Evolutionary conservation across 177 flowering plant species (phyloP), one percentile per base, ranked within the genome.

Genomic region (Vitis hybrid): DNA sequence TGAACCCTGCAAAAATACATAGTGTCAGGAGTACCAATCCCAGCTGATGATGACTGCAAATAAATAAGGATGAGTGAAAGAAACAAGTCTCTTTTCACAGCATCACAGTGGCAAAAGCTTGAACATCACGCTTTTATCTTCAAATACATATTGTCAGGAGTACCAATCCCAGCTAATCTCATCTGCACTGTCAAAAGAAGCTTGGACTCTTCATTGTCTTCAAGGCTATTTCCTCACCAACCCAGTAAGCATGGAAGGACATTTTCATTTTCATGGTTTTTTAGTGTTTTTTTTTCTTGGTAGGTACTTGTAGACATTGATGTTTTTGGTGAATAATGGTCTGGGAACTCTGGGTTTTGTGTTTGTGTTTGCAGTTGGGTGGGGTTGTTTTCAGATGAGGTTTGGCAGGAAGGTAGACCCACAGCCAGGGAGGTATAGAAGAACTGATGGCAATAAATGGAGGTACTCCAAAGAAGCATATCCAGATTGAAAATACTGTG

Each of bases 381-480:
- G 89, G 88, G 85, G 86, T 5, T 85, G 83, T 70, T 81, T 81
- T 71, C 89, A 86, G 70, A 76, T 82, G 88, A 84, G 86, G 9
- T 82, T 73, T 72, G 88, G 91, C 59, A 83, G 86, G 69, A 89
- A 83, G 70, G 70, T 75, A 68, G 93, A 89, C 75, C 89, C 88
- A 70, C 88, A 89, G 69, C 93, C 93, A 69, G 90, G 88, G 2
- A 85, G 93, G 72, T 89, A 89, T 79, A 87, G 88, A 70, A 85
- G 93, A 89, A 89, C 93, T 70, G 93, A 87, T 78, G 93, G 90
- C 10, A 88, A 87, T 78, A 88, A 88, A 70, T 87, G 90, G 90
- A 80, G 92, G 33, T 88, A 88, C 78, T 83, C 92, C 3, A 86
- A 84, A 19, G 89, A 82, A 62, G 87, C 89, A 8, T 80, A 66